Percentiles rank a stretch among this genome's conserved stretches.
phyloP scores from a whole-genome alignment of 73 alveolate genomes.

The Paramecium biaurelia region DNA sequence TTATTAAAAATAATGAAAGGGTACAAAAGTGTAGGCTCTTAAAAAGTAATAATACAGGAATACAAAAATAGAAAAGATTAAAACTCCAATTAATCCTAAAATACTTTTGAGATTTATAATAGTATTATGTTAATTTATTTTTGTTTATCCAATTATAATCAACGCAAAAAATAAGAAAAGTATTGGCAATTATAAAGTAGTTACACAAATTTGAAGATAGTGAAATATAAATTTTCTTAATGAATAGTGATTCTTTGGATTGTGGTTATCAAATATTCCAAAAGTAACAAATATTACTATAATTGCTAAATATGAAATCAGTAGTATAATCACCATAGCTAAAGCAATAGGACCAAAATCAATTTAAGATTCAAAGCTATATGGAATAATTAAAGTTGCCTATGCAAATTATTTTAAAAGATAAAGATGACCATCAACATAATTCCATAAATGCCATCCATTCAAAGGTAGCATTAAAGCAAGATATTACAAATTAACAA shows the following conservation, averaged over 20 bases:
- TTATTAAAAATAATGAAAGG: not conserved
- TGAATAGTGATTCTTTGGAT: not conserved
- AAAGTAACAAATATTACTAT: not conserved
- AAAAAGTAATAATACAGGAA: not conserved
- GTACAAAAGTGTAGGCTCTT: not conserved
- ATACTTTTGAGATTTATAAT: not conserved
- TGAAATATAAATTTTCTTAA: not conserved
- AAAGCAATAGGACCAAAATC: not conserved
- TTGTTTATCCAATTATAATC: not conserved
- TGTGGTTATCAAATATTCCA: not conserved
- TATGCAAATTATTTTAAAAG: not conserved
- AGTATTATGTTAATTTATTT: not conserved
- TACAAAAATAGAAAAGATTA: not conserved
- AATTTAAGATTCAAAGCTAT: not conserved
- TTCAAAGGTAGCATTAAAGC: not conserved
- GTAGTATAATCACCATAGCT: not conserved
- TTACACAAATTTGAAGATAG: not conserved
- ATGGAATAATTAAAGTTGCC: not conserved
- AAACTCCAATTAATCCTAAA: not conserved
- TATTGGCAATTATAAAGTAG: not conserved
- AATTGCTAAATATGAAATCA: not conserved
- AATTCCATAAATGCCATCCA: constrained; percentile 30
- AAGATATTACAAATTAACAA: not conserved
- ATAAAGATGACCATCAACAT: not conserved
- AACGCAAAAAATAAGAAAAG: not conserved